Conservation (phyloP, 1,284 basidiomycete genomes). For the Cutaneotrichosporon mucoides region DNA sequence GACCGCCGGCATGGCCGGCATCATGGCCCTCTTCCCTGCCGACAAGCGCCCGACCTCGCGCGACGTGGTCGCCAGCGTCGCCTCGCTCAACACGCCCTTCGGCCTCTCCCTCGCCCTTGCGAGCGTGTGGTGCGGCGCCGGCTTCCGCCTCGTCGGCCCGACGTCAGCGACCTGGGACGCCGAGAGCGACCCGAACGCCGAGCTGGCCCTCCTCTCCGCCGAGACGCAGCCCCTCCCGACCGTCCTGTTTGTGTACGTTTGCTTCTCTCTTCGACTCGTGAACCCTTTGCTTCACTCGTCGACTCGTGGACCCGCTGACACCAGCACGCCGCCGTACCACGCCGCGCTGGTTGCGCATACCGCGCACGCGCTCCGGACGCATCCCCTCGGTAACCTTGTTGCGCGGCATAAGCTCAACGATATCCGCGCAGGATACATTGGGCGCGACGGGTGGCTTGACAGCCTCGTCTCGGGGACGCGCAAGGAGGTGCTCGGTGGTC, state of each 20-base stretch:
- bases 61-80: constrained; percentile 36
- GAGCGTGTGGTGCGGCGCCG: constrained; percentile 39
- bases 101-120: constrained; percentile 46
- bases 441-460: constrained; percentile 32
- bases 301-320: background rate
- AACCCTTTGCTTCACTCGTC: no score
- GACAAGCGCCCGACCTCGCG: constrained; percentile 43
- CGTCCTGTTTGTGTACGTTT: constrained; percentile 43
- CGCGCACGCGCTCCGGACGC: background rate
- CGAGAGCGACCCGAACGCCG: constrained; percentile 20
- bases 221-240: constrained; percentile 30
- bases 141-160: constrained; percentile 39
- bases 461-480: constrained; percentile 26
- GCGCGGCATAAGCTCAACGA: constrained; percentile 31
- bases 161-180: constrained; percentile 9
- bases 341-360: background rate
- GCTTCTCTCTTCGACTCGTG: no score
- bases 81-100: constrained; percentile 38
- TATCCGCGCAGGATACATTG: constrained; percentile 35
- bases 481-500: constrained; percentile 33
- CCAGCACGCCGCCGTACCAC: background rate
- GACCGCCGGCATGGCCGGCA: constrained; percentile 47
- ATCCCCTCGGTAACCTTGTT: constrained; percentile 31
- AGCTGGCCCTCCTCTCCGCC: constrained; percentile 24
- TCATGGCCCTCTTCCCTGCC: constrained; percentile 46